Base-by-base conservation (phyloP, 2,329 filamentous ascomycete genomes). In the Rhytidhysteron rufulum region DNA sequence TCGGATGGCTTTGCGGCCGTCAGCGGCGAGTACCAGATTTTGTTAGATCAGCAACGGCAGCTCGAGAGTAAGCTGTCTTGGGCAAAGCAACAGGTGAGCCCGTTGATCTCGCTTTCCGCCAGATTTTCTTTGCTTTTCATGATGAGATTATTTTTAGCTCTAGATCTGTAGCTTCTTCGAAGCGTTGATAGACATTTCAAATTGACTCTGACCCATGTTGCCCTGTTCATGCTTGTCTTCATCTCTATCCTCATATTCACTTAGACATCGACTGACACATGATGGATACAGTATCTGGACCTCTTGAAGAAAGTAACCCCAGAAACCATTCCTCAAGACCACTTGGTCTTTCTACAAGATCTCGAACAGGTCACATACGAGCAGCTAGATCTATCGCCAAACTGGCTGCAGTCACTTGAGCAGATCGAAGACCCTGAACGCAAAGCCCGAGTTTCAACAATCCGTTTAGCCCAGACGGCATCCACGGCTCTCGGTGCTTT, bases 141-240 rank as follows among this genome's bases (percentile, higher is more conserved):
- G 70, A 72, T 70, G 67, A 70, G 58, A 50, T 60, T 53, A 57
- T 42, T 54, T n/a, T 72, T 72, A 73, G 70, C 70, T 73, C 69
- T 74, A 72, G 70, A 73, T 65, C 70, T 73, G 67, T 62, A 75
- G 69, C 62, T 65, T 64, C 58, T 51, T 50, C 40, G 63, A 65
- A 57, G 63, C 66, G 47, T 51, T 72, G 70, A 68, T 57, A 66
- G 69, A 69, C 51, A 60, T 57, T 65, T 66, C 58, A 69, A 63
- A 63, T 60, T 58, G 62, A 62, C 57, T 61, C 68, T 71, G 67
- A 70, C 47, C 37, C 41, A 16, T 42, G 11, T 42, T 27, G 31
- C 25, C 31, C 31, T 19, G 18, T 19, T 32, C 34, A 41, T 11
- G 41, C 37, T 30, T 24, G 36, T 19, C 31, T 24, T 10, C 31